phyloP scores from a whole-genome alignment of 2,329 filamentous ascomycete genomes.

The Pestalotiopsis fici region DNA sequence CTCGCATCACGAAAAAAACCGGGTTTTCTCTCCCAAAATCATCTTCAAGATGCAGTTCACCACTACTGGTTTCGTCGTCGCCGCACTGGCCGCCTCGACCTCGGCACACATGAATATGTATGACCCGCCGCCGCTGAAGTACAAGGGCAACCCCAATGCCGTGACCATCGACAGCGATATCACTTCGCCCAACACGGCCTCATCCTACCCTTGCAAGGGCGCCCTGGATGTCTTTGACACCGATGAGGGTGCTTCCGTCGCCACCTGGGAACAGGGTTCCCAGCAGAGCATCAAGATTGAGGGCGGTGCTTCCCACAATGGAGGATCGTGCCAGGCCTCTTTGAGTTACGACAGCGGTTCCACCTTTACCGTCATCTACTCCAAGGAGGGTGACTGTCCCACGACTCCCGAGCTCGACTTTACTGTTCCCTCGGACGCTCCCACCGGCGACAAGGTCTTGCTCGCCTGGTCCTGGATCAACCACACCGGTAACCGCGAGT shows the following conservation, averaged over 20 bases:
- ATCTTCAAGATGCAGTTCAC: slow-evolving; percentile 42
- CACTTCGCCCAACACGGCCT: slow-evolving; percentile 60
- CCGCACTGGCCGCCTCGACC: slow-evolving; percentile 43
- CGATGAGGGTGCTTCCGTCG: slow-evolving; percentile 51
- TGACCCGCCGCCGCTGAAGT: slow-evolving; percentile 52
- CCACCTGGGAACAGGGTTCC: slow-evolving; percentile 63
- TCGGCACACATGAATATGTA: slow-evolving; percentile 60
- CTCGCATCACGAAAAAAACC: slow-evolving; percentile 17
- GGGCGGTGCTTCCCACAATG: slow-evolving; percentile 64
- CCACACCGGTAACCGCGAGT: slow-evolving; percentile 74
- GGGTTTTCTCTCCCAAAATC: slow-evolving; percentile 16
- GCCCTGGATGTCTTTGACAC: slow-evolving; percentile 51
- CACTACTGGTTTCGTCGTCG: slow-evolving; percentile 32
- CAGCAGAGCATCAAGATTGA: slow-evolving; percentile 64
- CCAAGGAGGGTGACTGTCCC: slow-evolving; percentile 38
- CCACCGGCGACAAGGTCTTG: slow-evolving; percentile 57
- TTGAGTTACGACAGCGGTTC: slow-evolving; percentile 72
- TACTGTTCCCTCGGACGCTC: slow-evolving; percentile 63
- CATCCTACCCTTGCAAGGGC: slow-evolving; percentile 78
- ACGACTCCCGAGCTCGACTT: slow-evolving; percentile 60
- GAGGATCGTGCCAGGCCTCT: slow-evolving; percentile 76
- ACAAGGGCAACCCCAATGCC: slow-evolving; percentile 52
- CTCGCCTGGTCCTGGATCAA: slow-evolving; percentile 82
- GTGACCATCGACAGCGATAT: slow-evolving; percentile 73
- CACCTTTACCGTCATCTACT: slow-evolving; percentile 64